phyloP scores from a whole-genome alignment of 768 basidiomycete species.

The Suillus americanus region DNA sequence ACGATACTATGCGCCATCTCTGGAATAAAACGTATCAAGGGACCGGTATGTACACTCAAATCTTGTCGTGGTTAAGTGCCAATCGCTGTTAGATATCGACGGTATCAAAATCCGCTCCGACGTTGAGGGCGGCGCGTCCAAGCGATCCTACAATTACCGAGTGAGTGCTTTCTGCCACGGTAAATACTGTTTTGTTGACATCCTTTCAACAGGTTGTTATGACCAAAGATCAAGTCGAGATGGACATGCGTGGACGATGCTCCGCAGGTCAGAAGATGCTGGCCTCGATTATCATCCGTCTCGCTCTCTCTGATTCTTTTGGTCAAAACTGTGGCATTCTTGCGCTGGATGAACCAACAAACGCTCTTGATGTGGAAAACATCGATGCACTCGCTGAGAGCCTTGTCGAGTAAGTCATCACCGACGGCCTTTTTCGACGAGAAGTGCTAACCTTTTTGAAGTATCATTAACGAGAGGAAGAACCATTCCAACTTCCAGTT shows the following conservation, averaged over 20 bases:
- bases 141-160: conserved; percentile 95
- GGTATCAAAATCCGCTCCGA: conserved; percentile 95
- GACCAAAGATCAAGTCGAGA: conserved; percentile 98
- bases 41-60: conserved; percentile 60
- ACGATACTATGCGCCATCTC: conserved; percentile 93
- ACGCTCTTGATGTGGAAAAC: conserved; percentile 94
- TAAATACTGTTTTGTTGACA: conserved; percentile 16
- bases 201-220: conserved; percentile 77
- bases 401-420: conserved; percentile 76
- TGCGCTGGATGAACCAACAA: conserved; percentile 97
- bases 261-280: conserved; percentile 99
- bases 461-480: conserved; percentile 93
- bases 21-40: conserved; percentile 99
- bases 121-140: conserved; percentile 85
- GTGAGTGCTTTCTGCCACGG: conserved; percentile 41
- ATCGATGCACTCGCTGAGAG: conserved; percentile 92
- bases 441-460: conserved; percentile 29
- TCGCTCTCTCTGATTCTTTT: conserved; percentile 96
- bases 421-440: background rate
- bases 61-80: conserved; percentile 11
- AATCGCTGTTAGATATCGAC: conserved; percentile 78
- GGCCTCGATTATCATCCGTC: conserved; percentile 95
- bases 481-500: conserved; percentile 92
- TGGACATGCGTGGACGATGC: conserved; percentile 99
- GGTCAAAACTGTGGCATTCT: conserved; percentile 97